These are phyloP conservation scores for Pythium vanterpoolii DNA, from an alignment of 352 stramenopile species.

Conservation along the genomic window DNA sequence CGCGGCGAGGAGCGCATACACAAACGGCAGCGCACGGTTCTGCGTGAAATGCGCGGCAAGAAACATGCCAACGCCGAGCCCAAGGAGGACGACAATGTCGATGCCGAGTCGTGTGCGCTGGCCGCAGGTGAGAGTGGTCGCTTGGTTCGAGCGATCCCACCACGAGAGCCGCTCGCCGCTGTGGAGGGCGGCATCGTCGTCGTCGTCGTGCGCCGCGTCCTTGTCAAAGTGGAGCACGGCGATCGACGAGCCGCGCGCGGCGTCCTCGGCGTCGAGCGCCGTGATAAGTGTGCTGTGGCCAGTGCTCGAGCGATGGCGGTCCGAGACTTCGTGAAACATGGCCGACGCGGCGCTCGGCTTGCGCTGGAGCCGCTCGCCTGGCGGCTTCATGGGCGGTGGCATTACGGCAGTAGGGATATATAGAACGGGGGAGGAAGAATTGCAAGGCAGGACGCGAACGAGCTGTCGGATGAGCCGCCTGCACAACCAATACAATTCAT, in stretches of 20 bases:
- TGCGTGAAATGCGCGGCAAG: conserved; percentile 33
- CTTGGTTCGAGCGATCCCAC: conserved; percentile 3
- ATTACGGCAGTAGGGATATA: background rate
- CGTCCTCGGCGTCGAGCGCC: conserved; percentile 1
- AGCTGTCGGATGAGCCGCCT: too few relatives aligned
- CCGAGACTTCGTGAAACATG: conserved; percentile 19
- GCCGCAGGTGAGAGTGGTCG: conserved; percentile 5
- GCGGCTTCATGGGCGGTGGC: conserved; percentile 8
- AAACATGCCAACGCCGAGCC: conserved; percentile 29
- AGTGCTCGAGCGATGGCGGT: conserved; percentile 21
- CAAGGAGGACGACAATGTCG: conserved; percentile 36
- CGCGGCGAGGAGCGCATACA: conserved; percentile 42
- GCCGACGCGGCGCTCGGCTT: conserved; percentile 22
- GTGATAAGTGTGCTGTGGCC: conserved; percentile 19
- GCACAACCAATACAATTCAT: too few relatives aligned
- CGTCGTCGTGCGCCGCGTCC: background rate
- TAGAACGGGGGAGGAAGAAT: background rate
- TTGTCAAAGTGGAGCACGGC: conserved; percentile 18
- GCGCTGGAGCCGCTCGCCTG: background rate
- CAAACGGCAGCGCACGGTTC: conserved; percentile 42
- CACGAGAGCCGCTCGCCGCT: conserved; percentile 15
- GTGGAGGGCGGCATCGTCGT: background rate
- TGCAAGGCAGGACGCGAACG: background rate
- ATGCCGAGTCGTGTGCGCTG: conserved; percentile 29
- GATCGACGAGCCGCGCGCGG: conserved; percentile 14